Evolutionary conservation across 2,329 filamentous ascomycete species (phyloP), one percentile per base, ranked within the genome.

Genomic region (Lecanicillium sp.): DNA sequence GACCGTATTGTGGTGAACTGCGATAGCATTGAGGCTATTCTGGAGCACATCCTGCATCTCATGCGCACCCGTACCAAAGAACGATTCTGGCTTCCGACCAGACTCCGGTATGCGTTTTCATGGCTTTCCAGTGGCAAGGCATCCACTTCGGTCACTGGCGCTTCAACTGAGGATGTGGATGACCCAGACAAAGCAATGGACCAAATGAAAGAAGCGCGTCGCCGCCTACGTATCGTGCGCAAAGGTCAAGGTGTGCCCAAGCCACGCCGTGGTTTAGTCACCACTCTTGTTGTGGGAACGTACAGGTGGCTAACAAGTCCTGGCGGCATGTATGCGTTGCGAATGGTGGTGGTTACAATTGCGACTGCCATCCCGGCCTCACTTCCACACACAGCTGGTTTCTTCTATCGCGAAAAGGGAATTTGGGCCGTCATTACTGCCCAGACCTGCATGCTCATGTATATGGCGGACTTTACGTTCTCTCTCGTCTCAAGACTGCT

Each of bases 381-480:
- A 0, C 54, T 74, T 4, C 63, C 66, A 0, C 48, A 52, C 18
- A 60, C 59, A 2, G 62, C 69, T 0, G 68, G 65, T 2, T 74
- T 74, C 47, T 72, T 63, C 44, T 73, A 71, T 36, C 60, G 68
- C 3, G 62, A 73, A 40, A 72, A 70, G 46, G 69, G 71, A 0
- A 54, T 74, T 0, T 74, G 71, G 71, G 67, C 57, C 0, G 50
- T 73, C 8, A 71, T 74, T 30, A 74, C 68, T 51, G 69, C 61
- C 0, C 71, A 74, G 45, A 68, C 66, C 0, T 60, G 58, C 1
- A 44, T 74, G 3, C 55, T 72, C 2, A 55, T 67, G 9, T 74
- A 72, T 46, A 63, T 71, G 57, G 62, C 68, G 0, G 71, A 74
- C 37, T 72, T 74, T 29, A 63, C 61, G 0, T 66, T 68, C 35